Evolutionary conservation across 2,329 filamentous ascomycete species (phyloP), one percentile per base, ranked within the genome.

Genomic region (Fusarium sp.): DNA sequence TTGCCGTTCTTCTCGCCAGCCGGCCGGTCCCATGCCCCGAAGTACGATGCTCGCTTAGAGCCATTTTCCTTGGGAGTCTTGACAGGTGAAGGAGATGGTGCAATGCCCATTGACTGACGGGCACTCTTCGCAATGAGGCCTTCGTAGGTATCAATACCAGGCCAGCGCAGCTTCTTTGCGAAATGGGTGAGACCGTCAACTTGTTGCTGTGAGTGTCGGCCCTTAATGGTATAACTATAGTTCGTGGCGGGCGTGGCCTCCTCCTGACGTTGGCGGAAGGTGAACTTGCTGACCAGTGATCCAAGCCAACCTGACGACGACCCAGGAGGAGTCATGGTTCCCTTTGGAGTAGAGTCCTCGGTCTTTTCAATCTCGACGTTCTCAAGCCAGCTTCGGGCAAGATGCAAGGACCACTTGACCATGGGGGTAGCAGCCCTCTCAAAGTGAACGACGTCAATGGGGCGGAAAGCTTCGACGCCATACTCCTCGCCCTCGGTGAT

Each of bases 301-400:
- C 89, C 88, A 35, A 92, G 82, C 90, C 90, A 92, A 64, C 77
- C 65, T 69, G 73, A 52, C 31, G 71, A 29, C 9, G 18, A 50
- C 47, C 63, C 63, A 52, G 74, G 68, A 63, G 74, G 58, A 5
- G 69, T 71, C 8, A 63, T 58, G 35, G 64, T 68, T 16, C 56
- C 70, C 27, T 58, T 57, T 5, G 73, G 33, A 9, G 69, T 57
- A 4, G 75, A 50, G 18, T 79, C 74, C 58, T 85, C 82, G 29
- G 84, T 81, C 72, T 85, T 88, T 61, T 87, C 85, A 27, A 93
- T 84, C 10, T 87, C 86, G 33, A 93, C 91, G 69, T 93, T 93
- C 71, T 92, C 89, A n/a, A 93, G 85, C 91, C 91, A 93, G 50
- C 87, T 86, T 29, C 90, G 86, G 18, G 91, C 91, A 35, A 93